phyloP scores from a whole-genome alignment of 2,329 filamentous ascomycete genomes.

The Fonsecaea erecta region DNA sequence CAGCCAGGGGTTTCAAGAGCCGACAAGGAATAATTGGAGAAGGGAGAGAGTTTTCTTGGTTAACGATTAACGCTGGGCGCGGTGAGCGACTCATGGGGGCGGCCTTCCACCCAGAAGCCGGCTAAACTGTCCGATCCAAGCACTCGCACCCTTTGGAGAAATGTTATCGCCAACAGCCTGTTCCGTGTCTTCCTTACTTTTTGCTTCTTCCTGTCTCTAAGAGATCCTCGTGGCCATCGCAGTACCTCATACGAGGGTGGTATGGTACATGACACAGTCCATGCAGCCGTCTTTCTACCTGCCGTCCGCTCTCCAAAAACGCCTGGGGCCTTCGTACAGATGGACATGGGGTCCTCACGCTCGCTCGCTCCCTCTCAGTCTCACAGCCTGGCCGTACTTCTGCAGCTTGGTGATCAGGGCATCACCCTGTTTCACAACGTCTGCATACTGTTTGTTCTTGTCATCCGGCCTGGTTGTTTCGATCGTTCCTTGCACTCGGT shows the following conservation, averaged over 20 bases:
- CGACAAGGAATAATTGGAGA: constrained; percentile 6
- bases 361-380: constrained; percentile 91
- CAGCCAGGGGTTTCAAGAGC: neutral
- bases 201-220: neutral
- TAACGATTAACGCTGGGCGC: neutral
- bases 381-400: constrained; percentile 97
- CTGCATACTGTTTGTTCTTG: constrained; percentile 99
- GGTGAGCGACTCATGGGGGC: neutral
- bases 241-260: neutral
- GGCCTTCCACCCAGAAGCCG: neutral
- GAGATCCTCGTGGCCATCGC: neutral
- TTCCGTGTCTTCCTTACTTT: neutral
- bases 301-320: constrained; percentile 14
- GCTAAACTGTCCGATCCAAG: neutral
- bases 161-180: neutral
- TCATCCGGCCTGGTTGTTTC: constrained; percentile 97
- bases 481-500: constrained; percentile 94
- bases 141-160: neutral
- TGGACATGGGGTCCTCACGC: constrained; percentile 57
- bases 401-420: constrained; percentile 98
- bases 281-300: neutral
- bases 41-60: neutral
- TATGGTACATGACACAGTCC: constrained; percentile 17
- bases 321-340: constrained; percentile 15
- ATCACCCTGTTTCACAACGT: constrained; percentile 96